Conservation (phyloP, 257 asterid genomes). For the Rubia yunnanensis region DNA sequence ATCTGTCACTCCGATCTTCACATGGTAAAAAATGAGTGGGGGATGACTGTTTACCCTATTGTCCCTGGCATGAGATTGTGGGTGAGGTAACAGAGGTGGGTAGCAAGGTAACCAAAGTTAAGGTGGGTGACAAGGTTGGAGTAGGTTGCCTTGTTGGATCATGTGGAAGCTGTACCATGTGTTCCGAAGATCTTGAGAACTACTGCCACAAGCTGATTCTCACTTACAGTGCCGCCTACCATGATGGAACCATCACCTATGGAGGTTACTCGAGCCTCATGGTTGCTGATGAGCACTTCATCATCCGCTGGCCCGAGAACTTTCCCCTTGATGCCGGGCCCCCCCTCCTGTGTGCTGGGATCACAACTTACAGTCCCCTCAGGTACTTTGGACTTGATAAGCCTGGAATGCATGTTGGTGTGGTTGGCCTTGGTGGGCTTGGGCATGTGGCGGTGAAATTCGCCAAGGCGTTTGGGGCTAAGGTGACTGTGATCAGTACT, state of each 20-base stretch:
- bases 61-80: constrained; percentile 30
- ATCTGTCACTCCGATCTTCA: constrained; percentile 44
- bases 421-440: too few species aligned
- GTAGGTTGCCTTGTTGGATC: constrained; percentile 19
- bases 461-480: too few species aligned
- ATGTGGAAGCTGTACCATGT: too few species aligned
- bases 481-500: too few species aligned
- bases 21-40: constrained; percentile 38
- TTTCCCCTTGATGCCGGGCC: constrained; percentile 36
- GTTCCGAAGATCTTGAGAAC: constrained; percentile 14
- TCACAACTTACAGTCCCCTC: too few species aligned
- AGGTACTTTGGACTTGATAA: too few species aligned
- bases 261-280: constrained; percentile 31
- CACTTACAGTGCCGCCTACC: not conserved
- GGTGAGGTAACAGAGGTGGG: constrained; percentile 30
- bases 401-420: too few species aligned
- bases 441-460: too few species aligned
- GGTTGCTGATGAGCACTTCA: constrained; percentile 36
- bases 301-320: constrained; percentile 36
- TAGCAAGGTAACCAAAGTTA: constrained; percentile 32
- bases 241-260: constrained; percentile 13
- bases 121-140: constrained; percentile 22
- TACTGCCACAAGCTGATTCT: constrained; percentile 4
- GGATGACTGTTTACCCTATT: constrained; percentile 26
- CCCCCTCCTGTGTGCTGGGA: constrained; percentile 45